Evolutionary conservation across 2,329 filamentous ascomycete genomes (phyloP), one percentile per base, ranked within the genome.

Genomic region (Dendrostoma leiphaemia): DNA sequence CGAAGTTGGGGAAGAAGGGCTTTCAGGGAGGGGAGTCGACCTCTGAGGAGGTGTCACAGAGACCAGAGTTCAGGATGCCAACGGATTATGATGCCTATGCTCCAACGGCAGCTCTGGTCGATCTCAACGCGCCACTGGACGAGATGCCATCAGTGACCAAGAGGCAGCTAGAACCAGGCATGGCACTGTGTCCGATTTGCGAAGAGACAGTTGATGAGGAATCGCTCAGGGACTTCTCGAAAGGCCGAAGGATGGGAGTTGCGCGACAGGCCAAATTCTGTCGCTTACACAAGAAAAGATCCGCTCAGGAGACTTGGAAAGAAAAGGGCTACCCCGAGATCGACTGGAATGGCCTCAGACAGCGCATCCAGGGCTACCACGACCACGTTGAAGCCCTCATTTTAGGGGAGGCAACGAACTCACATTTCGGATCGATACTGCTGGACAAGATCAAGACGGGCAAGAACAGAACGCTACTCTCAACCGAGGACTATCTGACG

Each of bases 241-340:
- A 74, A 13, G 70, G 72, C 15, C 69, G 68, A 41, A 70, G 72
- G 38, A 74, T 86, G 71, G 80, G 74, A 29, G 78, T 88, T 32
- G 74, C 75, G 29, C 74, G 80, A 62, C 84, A 90, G 66, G 73
- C 77, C 19, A 73, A 69, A 17, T 90, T 91, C 67, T 91, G 88
- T 67, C 74, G 77, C 40, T 70, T 75, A 7, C 88, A 91, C 72
- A 82, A 80, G 62, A 77, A 74, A 55, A 71, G 73, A 28, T 73
- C 79, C 2, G 86, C 85, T 2, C 61, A 71, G 51, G 69, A 73
- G 7, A 67, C 67, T 3, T 83, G 80, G 71, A 63, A 59, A 9
- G 66, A 75, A 13, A 79, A 74, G 40, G 78, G 81, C 0, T 94
- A 93, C 65, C 91, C 91, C 0, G 67, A 71, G 0, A 87, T 96